Conservation (phyloP, 805 yeast species). For the Kazachstania psychrophila region DNA sequence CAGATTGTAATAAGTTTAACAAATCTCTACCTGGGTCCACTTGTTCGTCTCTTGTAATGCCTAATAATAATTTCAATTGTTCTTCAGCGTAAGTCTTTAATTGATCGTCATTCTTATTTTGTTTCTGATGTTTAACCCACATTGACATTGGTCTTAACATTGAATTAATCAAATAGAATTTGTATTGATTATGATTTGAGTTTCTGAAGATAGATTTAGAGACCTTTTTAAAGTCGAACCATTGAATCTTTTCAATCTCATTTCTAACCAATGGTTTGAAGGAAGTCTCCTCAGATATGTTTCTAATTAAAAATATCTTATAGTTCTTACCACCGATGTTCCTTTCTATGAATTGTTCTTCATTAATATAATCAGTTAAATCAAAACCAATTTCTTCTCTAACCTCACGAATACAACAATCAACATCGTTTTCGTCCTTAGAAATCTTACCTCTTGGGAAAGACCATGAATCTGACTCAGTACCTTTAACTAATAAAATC, state of each 20-base stretch:
- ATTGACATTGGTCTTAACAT: slow-evolving; percentile 36
- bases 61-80: slow-evolving; percentile 55
- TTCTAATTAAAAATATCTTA: slow-evolving; percentile 66
- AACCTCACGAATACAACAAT: slow-evolving; percentile 87
- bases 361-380: slow-evolving; percentile 55
- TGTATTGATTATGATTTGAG: slow-evolving; percentile 21
- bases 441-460: slow-evolving; percentile 96
- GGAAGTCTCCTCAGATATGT: slow-evolving; percentile 65
- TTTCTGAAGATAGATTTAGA: slow-evolving; percentile 27
- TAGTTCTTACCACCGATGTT: slow-evolving; percentile 76
- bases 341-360: slow-evolving; percentile 69
- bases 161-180: slow-evolving; percentile 32
- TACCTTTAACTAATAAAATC: slow-evolving; percentile 73
- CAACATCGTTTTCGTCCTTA: slow-evolving; percentile 79
- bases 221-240: slow-evolving; percentile 54
- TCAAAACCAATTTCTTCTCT: slow-evolving; percentile 92
- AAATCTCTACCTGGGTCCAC: slow-evolving; percentile 71
- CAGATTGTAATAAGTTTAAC: slow-evolving; percentile 49
- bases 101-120: slow-evolving; percentile 44
- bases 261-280: slow-evolving; percentile 79
- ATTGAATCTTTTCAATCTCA: slow-evolving; percentile 76
- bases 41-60: slow-evolving; percentile 37
- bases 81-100: slow-evolving; percentile 55
- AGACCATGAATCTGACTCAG: slow-evolving; percentile 79
- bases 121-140: slow-evolving; percentile 49